Base-by-base conservation (phyloP, 2,329 filamentous ascomycete species). In the Verticillium albo-atrum region DNA sequence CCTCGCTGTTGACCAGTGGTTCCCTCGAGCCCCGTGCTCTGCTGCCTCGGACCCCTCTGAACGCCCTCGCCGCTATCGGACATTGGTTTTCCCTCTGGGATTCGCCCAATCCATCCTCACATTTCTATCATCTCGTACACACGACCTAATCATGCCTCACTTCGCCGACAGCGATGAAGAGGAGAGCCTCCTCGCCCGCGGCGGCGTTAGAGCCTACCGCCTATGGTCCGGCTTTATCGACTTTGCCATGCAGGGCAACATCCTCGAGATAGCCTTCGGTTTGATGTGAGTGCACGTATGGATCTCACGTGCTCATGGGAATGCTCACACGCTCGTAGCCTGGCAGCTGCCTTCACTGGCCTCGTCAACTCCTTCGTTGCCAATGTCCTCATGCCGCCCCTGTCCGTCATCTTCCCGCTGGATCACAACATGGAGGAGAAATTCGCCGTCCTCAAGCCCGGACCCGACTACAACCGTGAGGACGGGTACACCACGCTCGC, bases 251-350 rank as follows among this genome's bases (percentile, higher is more conserved):
- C 84, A 89, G 63, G 89, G 89, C 60, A 91, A 91, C 66, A 89
- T 91, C 54, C 79, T 92, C 27, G 86, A 91, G 71, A 89, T 92
- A 61, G 89, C 89, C 17, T 86, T 91, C 65, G 89, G 89, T 65
- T 76, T 91, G 64, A 91, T 92, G 88, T 90, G 68, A 71, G 79
- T 73, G 26, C 55, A 55, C 55, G 35, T 15, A 23, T 58, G 32
- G 27, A 20, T 28, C 28, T 28, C 56, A 51, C 30, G 23, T 56
- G 27, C 26, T 55, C 15, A 20, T 20, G 34, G 34, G 15, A 37
- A 47, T 14, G 20, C 42, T 23, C 37, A 47, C 55, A 58, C 35
- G 26, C 25, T 6, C 25, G 14, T 62, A 89, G 87, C 64, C 80
- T 92, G 57, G 89, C 89, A 14, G 82, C 86, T 58, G 82, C 88